Conservation (phyloP, 2,329 filamentous ascomycete genomes). For the Xylariaceae sp. region DNA sequence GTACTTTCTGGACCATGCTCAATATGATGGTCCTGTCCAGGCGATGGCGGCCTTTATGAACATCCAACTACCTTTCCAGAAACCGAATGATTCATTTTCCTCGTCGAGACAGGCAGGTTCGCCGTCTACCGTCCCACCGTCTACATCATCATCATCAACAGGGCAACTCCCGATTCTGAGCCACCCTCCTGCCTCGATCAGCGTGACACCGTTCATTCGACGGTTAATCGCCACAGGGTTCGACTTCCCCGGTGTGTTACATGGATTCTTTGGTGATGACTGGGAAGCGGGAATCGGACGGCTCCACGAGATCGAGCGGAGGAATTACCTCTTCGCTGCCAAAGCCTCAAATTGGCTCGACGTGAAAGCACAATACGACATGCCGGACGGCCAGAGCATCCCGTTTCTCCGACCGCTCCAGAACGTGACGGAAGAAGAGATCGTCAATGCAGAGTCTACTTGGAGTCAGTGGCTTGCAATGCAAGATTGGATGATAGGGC, state of each 20-base stretch:
- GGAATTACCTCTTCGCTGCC: constrained; percentile 92
- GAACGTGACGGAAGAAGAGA: constrained; percentile 71
- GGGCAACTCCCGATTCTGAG: constrained; percentile 28
- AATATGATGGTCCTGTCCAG: constrained; percentile 78
- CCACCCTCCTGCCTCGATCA: constrained; percentile 46
- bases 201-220: constrained; percentile 82
- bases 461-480: constrained; percentile 97
- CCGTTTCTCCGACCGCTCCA: constrained; percentile 85
- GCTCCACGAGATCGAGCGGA: constrained; percentile 81
- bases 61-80: constrained; percentile 85
- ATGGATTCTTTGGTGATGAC: constrained; percentile 95
- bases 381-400: constrained; percentile 74
- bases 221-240: constrained; percentile 89
- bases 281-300: constrained; percentile 77
- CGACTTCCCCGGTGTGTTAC: constrained; percentile 79
- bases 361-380: constrained; percentile 89
- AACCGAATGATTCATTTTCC: constrained; percentile 43
- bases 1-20: constrained; percentile 89
- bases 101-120: constrained; percentile 36
- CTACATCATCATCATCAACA: constrained; percentile 22
- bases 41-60: constrained; percentile 88
- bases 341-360: constrained; percentile 88
- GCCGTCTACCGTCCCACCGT: constrained; percentile 32
- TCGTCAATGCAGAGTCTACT: constrained; percentile 72
- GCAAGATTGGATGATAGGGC: constrained; percentile 98